phyloP scores from a whole-genome alignment of 2,329 filamentous ascomycete species.

The Cercospora berteroae region DNA sequence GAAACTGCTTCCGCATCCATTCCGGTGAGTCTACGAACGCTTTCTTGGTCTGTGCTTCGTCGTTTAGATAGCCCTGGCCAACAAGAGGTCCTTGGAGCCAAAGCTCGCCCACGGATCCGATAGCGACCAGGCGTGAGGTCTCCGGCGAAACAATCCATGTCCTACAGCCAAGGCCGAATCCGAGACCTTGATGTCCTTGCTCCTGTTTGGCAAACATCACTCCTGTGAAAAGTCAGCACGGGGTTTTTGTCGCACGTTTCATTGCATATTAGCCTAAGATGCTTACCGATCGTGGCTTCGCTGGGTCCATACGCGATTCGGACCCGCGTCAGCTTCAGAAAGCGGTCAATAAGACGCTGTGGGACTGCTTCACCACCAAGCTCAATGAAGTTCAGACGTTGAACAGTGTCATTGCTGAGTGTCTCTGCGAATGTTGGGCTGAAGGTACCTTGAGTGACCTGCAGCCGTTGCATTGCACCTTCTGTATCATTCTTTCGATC shows the following conservation, averaged over 20 bases:
- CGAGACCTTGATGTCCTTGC: conserved; percentile 1
- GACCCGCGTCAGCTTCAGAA: background rate
- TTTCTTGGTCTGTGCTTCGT: conserved; percentile 7
- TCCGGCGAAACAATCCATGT: conserved; percentile 15
- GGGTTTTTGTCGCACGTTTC: background rate
- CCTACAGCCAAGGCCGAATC: conserved; percentile 2
- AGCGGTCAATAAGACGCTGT: conserved; percentile 4
- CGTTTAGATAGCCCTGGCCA: conserved; percentile 13
- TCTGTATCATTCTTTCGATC: background rate
- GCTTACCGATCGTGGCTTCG: conserved; percentile 2
- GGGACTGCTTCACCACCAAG: conserved; percentile 12
- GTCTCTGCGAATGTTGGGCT: conserved; percentile 4
- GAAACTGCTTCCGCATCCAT: background rate
- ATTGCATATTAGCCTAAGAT: background rate
- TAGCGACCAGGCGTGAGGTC: conserved; percentile 14
- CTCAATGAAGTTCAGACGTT: background rate
- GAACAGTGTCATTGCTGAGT: background rate
- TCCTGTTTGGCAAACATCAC: conserved; percentile 5
- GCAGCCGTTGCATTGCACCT: background rate
- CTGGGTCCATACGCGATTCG: background rate
- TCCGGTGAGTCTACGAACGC: background rate
- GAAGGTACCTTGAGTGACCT: background rate
- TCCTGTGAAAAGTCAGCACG: background rate
- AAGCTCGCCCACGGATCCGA: conserved; percentile 13
- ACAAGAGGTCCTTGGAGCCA: conserved; percentile 10